Base-by-base conservation (phyloP, 2,329 filamentous ascomycete genomes). In the Colletotrichum lini region DNA sequence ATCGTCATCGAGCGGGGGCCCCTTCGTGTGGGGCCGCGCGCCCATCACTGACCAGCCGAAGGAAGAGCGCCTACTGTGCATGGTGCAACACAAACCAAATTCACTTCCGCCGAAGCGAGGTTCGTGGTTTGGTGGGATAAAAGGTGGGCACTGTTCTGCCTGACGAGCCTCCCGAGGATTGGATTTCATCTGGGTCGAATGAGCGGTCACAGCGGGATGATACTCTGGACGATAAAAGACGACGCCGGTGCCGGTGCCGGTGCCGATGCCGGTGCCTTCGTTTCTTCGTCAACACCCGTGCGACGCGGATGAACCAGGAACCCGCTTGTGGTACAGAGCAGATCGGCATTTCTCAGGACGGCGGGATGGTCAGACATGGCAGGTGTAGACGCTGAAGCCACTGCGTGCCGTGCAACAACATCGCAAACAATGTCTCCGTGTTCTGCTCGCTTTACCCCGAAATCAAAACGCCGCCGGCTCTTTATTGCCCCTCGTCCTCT, bases 1-100 rank as follows among this genome's bases (percentile, higher is more conserved):
- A 42, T 63, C 65, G 68, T 71, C 68, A 71, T 71, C 65, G 53
- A 18, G 52, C 59, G 58, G 65, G 65, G 68, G 30, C 30, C 45
- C 42, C 2, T 45, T 63, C 12, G 35, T 35, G 45, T 63, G 68
- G 68, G 65, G 58, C 68, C 65, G 58, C 65, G 58, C 42, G 45
- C 45, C 45, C 52, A 38, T 68, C 57, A 52, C 35, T 47, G 50
- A 68, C 67, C 52, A 53, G 10, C 52, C 57, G 53, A 13, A 56
- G 26, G 23, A 40, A 26, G 38, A 7, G 30, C 49, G 49, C 52
- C 52, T 50, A 26, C 44, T 18, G 49, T 52, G 18, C 42, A 40
- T 44, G 10, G 30, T 44, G 26, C 40, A 44, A 44, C 16, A 42
- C 52, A 38, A 58, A 71, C 53, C 63, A 65, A 63, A 58, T 59